These are phyloP conservation scores for Parachaetomium inaequale DNA, from an alignment of 495 filamentous ascomycete genomes.

Conservation along the genomic window DNA sequence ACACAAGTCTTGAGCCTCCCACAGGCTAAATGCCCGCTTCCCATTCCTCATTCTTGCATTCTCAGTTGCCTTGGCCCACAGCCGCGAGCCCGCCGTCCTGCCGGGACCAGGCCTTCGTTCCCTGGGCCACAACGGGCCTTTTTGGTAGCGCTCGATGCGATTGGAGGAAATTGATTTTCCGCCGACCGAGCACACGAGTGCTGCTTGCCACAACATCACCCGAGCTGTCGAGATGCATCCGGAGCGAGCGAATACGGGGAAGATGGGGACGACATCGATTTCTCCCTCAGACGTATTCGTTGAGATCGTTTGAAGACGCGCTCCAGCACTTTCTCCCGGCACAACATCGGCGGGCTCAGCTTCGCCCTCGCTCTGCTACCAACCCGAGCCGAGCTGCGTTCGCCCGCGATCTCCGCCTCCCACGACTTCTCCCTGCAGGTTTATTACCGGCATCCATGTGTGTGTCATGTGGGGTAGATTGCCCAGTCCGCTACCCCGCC, in stretches of 20 bases:
- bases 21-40: slow-evolving; percentile 3
- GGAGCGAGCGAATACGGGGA: background rate
- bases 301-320: too few species aligned
- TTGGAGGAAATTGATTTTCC: slow-evolving; percentile 36
- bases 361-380: background rate
- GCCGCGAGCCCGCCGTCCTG: background rate
- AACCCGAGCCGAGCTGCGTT: background rate
- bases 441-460: slow-evolving; percentile 6
- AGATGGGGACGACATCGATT: background rate
- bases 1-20: too few species aligned
- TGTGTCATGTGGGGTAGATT: slow-evolving; percentile 3
- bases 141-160: slow-evolving; percentile 10
- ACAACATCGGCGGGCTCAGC: background rate
- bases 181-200: slow-evolving; percentile 11
- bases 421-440: background rate
- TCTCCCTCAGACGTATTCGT: background rate
- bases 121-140: too few species aligned
- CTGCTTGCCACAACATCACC: background rate
- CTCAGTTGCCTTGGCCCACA: background rate
- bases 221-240: background rate
- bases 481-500: background rate
- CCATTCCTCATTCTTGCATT: background rate
- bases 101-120: too few species aligned
- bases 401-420: background rate
- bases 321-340: background rate